phyloP scores from a whole-genome alignment of 352 stramenopile species.

The Detonula confervacea region DNA sequence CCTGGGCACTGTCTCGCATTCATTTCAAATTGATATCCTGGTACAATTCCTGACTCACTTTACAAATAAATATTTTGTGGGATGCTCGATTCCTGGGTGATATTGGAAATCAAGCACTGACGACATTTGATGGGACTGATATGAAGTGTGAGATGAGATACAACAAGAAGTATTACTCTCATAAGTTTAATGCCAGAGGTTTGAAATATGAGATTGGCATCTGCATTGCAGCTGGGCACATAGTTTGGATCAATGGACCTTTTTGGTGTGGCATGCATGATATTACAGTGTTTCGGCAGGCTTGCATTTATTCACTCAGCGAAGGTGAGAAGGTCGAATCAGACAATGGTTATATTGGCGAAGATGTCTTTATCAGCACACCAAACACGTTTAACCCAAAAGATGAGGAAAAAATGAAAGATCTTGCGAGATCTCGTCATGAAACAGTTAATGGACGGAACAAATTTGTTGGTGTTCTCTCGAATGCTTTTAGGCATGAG shows the following conservation, averaged over 20 bases:
- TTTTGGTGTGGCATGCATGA: constrained; percentile 38
- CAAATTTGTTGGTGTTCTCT: not conserved
- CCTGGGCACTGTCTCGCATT: too few relatives aligned
- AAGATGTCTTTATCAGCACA: constrained; percentile 22
- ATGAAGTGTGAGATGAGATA: constrained; percentile 49
- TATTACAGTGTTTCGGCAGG: constrained; percentile 25
- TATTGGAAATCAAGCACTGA: constrained; percentile 18
- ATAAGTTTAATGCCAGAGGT: constrained; percentile 51
- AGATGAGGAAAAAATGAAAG: too few relatives aligned
- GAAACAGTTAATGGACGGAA: too few relatives aligned
- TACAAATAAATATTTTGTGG: constrained; percentile 30
- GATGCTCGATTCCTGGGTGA: constrained; percentile 25
- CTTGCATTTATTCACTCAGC: constrained; percentile 31
- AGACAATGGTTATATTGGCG: constrained; percentile 45
- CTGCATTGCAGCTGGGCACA: constrained; percentile 40
- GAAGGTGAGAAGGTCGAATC: constrained; percentile 40
- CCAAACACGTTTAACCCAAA: too few relatives aligned
- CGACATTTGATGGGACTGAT: constrained; percentile 58
- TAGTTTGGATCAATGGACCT: constrained; percentile 55
- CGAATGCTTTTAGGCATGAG: not conserved
- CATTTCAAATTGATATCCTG: too few relatives aligned
- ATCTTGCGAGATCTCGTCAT: too few relatives aligned
- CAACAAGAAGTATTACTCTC: constrained; percentile 19
- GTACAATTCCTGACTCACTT: too few relatives aligned
- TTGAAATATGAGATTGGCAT: constrained; percentile 59